Evolutionary conservation across 306 rosid genomes (phyloP).

Genomic region (Fagus sylvatica): DNA sequence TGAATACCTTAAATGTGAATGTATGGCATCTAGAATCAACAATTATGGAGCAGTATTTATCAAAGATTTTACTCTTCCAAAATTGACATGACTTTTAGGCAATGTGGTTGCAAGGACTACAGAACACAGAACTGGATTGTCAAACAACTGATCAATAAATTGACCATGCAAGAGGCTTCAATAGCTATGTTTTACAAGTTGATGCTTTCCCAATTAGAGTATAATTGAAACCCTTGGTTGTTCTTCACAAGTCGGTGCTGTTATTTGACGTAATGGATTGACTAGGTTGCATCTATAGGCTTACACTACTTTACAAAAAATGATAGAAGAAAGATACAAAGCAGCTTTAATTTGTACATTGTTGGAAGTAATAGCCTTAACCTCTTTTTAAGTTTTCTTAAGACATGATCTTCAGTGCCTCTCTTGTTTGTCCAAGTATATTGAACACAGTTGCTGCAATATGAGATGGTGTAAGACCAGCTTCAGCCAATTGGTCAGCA

Average conservation of each 20-base stretch:
- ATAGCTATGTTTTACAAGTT: not conserved
- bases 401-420: slow-evolving; percentile 82
- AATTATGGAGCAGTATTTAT: not conserved
- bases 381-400: slow-evolving; percentile 16
- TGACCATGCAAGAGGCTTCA: not conserved
- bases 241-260: not conserved
- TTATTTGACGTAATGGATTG: not conserved
- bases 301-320: slow-evolving; percentile 17
- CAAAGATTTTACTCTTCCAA: too few species aligned
- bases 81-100: not conserved
- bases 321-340: slow-evolving; percentile 5
- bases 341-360: slow-evolving; percentile 23
- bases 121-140: not conserved
- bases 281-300: not conserved
- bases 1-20: too few species aligned
- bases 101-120: not conserved
- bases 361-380: slow-evolving; percentile 6
- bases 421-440: slow-evolving; percentile 80
- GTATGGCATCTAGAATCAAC: not conserved
- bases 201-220: not conserved
- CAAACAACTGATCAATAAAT: not conserved
- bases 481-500: slow-evolving; percentile 61
- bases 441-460: slow-evolving; percentile 94
- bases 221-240: not conserved
- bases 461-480: slow-evolving; percentile 85